Base-by-base conservation (phyloP, 345 rosid genomes). In the Eutrema heterophyllum region DNA sequence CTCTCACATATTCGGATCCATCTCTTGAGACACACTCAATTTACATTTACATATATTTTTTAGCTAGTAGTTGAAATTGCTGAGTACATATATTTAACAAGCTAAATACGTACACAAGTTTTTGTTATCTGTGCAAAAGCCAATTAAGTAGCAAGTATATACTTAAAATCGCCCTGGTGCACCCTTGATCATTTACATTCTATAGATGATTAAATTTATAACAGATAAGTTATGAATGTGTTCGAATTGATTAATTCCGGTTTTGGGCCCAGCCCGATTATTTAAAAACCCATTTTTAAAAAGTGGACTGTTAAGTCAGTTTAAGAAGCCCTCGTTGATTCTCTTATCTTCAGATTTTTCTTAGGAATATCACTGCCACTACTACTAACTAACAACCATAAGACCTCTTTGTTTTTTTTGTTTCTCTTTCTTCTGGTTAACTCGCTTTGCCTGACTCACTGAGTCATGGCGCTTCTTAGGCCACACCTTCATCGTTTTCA, bases 381-480 rank as follows among this genome's bases (percentile, higher is more conserved):
- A n/a, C n/a, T n/a, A n/a, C n/a, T 49, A 46, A 44, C 57, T 29
- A 16, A 21, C 24, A 49, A 5, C 60, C 41, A 18, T n/a, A 21
- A 36, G 15, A 9, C 45, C n/a, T n/a, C 32, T n/a, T 64, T 16
- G 5, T 14, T 29, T n/a, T 4, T 60, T 39, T 65, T 24, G 44
- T n/a, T 30, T 39, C 68, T 24, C 49, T 16, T 30, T 4, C 75
- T 51, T 21, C 30, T 61, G 32, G 55, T 14, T 13, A 36, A 71
- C 77, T 48, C 78, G 68, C 56, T 40, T 13, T 48, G 68, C 78
- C 80, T 63, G 69, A 71, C 78, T 80, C 82, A 67, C 73, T 68
- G 81, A 84, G 85, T 70, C 65, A 91, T 91, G 98, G 97, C 97
- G 62, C 64, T 89, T 67, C 72, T 85, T 15, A 84, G 81, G 40